Evolutionary conservation across 2,329 filamentous ascomycete genomes (phyloP).

Genomic region (Pseudogymnoascus pannorum): DNA sequence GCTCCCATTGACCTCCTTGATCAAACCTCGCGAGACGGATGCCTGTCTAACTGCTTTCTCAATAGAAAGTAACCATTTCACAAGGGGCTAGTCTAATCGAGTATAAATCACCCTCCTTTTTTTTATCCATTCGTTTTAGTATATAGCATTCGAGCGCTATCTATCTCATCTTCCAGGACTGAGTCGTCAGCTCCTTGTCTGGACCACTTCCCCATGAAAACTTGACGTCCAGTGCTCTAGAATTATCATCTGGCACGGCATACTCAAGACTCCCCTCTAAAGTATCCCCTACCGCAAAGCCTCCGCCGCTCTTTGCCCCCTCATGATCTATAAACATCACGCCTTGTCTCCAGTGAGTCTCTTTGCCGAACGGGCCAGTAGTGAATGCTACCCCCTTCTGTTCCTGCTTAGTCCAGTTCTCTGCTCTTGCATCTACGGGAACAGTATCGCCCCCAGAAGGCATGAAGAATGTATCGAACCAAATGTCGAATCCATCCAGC

Average conservation of each 20-base stretch:
- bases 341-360: slow-evolving; percentile 89
- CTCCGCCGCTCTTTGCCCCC: slow-evolving; percentile 38
- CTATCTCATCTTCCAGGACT: slow-evolving; percentile 30
- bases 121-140: background rate
- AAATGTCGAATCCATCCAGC: slow-evolving; percentile 82
- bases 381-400: slow-evolving; percentile 72
- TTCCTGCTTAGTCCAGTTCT: slow-evolving; percentile 51
- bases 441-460: slow-evolving; percentile 45
- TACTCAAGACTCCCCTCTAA: slow-evolving; percentile 65
- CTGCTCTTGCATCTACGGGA: slow-evolving; percentile 47
- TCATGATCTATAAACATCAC: slow-evolving; percentile 58
- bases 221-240: slow-evolving; percentile 59
- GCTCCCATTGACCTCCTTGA: background rate
- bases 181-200: slow-evolving; percentile 18
- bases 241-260: slow-evolving; percentile 59
- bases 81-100: background rate
- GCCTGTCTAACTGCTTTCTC: background rate
- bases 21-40: background rate
- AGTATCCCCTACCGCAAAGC: slow-evolving; percentile 45
- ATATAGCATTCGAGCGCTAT: background rate
- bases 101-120: background rate
- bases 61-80: background rate
- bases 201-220: slow-evolving; percentile 46
- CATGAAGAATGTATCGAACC: slow-evolving; percentile 92
- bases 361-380: slow-evolving; percentile 67